Evolutionary conservation across 345 rosid genomes (phyloP).

Genomic region (Populus tremula): DNA sequence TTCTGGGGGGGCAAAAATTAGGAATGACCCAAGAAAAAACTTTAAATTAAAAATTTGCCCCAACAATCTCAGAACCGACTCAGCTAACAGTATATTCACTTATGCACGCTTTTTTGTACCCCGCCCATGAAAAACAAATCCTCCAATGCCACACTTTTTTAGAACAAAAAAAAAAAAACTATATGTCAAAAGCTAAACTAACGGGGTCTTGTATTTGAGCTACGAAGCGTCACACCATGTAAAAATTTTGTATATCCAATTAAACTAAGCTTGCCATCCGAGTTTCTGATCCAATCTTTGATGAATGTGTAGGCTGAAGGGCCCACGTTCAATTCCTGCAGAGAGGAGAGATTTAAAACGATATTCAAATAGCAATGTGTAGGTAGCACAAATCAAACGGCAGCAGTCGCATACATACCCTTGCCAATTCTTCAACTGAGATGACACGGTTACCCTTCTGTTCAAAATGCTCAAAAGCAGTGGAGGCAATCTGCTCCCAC

Average conservation of each 20-base stretch:
- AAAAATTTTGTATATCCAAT: conserved; percentile 77
- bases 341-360: neutral
- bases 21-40: neutral
- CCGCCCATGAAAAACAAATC: conserved; percentile 14
- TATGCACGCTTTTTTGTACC: conserved; percentile 19
- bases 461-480: conserved; percentile 80
- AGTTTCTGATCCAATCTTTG: conserved; percentile 72
- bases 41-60: neutral
- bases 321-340: conserved; percentile 79
- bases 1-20: neutral
- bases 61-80: neutral
- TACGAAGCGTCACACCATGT: conserved; percentile 77
- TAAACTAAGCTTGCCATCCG: conserved; percentile 84
- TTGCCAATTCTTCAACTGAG: conserved; percentile 71
- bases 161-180: neutral
- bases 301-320: conserved; percentile 71
- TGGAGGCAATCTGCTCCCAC: conserved; percentile 75
- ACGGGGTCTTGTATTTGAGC: conserved; percentile 72
- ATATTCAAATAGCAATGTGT: neutral
- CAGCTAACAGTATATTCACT: neutral
- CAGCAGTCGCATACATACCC: conserved; percentile 39
- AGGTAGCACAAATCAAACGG: neutral
- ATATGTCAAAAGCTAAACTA: conserved; percentile 22
- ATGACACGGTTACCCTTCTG: conserved; percentile 76
- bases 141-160: conserved; percentile 13